Evolutionary conservation across 202 grass and related monocot genomes (phyloP).

Genomic region (Tripidium arundinaceum): DNA sequence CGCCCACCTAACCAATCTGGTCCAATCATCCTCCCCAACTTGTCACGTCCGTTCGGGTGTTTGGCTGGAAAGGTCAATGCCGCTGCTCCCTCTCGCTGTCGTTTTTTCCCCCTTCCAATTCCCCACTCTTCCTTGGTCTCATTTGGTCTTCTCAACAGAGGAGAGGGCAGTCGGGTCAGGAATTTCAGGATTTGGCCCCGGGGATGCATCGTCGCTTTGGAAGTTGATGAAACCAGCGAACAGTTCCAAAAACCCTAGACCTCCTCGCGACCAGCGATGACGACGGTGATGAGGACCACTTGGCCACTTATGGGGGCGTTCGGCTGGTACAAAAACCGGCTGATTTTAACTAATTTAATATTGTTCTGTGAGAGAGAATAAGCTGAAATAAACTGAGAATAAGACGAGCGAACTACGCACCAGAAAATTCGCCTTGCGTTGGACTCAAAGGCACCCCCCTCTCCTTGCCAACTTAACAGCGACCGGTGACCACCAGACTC

Average conservation of each 20-base stretch:
- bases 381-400: no score
- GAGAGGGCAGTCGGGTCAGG: background rate
- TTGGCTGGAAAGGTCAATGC: conserved; percentile 23
- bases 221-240: no score
- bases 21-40: background rate
- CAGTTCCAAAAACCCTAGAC: background rate
- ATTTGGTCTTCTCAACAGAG: background rate
- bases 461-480: background rate
- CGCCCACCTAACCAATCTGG: background rate
- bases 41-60: background rate
- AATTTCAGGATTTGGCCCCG: background rate
- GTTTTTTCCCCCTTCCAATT: background rate
- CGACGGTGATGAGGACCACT: background rate
- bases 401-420: no score
- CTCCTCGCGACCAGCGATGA: background rate
- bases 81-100: background rate
- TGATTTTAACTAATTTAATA: no score
- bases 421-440: background rate
- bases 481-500: background rate
- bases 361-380: no score
- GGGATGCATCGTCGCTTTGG: no score
- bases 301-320: no score
- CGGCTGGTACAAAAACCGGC: no score
- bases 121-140: background rate
- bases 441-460: conserved; percentile 29